Percentiles rank a stretch among this genome's conserved stretches.
Evolutionary conservation across 345 rosid species (phyloP).

Genomic region (Eutrema yunnanense): DNA sequence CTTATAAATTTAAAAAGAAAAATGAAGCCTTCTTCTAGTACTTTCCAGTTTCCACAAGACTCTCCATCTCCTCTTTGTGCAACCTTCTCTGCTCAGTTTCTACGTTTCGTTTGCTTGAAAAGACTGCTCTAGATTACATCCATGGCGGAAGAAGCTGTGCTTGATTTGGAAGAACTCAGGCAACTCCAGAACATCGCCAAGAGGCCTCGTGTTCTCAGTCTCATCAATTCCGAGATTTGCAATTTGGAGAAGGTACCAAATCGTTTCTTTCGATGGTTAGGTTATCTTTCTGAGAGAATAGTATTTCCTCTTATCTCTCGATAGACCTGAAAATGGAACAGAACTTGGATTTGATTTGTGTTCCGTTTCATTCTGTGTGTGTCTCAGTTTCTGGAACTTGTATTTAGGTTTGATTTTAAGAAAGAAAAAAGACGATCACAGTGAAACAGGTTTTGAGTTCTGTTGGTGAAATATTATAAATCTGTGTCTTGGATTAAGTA

Average conservation of each 20-base stretch:
- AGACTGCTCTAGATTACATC: neutral
- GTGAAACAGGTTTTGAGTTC: neutral
- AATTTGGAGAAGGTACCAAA: conserved; percentile 62
- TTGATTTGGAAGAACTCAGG: conserved; percentile 78
- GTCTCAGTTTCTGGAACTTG: neutral
- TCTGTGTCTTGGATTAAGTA: neutral
- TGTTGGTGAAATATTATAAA: neutral
- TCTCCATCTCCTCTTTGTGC: neutral
- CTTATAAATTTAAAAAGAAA: neutral
- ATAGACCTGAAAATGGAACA: neutral
- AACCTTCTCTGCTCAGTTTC: no score
- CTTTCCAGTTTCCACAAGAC: conserved; percentile 8
- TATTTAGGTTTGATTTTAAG: neutral
- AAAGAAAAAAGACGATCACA: neutral
- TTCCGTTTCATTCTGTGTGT: neutral
- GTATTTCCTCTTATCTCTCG: neutral
- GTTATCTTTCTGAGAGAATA: neutral
- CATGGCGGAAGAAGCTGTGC: conserved; percentile 61
- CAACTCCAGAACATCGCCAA: conserved; percentile 67
- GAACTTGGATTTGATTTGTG: neutral
- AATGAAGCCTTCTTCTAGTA: conserved; percentile 26
- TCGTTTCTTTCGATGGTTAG: neutral
- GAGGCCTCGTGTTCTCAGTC: conserved; percentile 60
- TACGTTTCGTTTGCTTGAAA: conserved; percentile 2
- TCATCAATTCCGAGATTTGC: conserved; percentile 57